Conservation (phyloP, 495 filamentous ascomycete genomes). For the Cercophora newfieldiana region DNA sequence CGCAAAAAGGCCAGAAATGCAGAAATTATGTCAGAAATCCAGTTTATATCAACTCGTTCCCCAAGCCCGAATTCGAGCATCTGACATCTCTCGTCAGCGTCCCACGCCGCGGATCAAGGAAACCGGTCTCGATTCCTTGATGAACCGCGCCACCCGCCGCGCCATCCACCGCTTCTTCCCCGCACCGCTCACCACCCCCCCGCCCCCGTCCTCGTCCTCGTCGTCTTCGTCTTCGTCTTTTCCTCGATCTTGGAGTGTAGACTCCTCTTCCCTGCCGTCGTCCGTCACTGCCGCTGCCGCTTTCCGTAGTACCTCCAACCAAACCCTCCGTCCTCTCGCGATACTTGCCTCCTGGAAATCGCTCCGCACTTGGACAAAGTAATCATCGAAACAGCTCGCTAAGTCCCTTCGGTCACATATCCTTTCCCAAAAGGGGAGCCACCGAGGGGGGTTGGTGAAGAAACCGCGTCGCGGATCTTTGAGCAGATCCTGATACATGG, state of each 20-base stretch:
- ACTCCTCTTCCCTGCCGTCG: not conserved
- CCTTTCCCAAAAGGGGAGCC: constrained; percentile 1
- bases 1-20: not conserved
- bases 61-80: not conserved
- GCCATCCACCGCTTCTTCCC: not conserved
- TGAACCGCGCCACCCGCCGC: not conserved
- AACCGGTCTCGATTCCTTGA: not conserved
- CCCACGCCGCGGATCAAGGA: not conserved
- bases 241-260: not conserved
- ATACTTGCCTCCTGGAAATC: not conserved
- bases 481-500: not conserved
- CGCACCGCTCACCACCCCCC: not conserved
- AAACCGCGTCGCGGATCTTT: not conserved
- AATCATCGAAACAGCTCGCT: not conserved
- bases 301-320: constrained; percentile 1
- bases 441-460: constrained; percentile 2
- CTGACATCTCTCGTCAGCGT: not conserved
- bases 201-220: not conserved
- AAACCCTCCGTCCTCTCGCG: not conserved
- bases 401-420: constrained; percentile 1
- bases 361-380: not conserved
- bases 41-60: not conserved
- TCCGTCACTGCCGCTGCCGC: not conserved
- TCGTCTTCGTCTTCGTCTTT: constrained; percentile 3
- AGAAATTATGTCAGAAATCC: not conserved